Evolutionary conservation across 176 grass and related monocot species (phyloP).

Genomic region (Lolium perenne): DNA sequence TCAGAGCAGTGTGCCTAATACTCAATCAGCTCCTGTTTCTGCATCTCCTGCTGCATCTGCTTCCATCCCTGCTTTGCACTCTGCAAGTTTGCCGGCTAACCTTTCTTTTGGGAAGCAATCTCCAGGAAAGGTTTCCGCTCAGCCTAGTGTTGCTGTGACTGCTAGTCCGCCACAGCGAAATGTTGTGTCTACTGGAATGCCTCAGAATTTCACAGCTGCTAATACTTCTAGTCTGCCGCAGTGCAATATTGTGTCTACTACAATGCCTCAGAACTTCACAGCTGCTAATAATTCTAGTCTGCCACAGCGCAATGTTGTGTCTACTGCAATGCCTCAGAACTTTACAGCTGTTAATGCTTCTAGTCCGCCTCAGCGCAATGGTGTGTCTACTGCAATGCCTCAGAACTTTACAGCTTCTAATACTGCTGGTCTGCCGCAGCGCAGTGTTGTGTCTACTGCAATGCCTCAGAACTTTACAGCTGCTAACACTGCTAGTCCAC

Average conservation of each 20-base stretch:
- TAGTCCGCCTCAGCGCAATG: constrained; percentile 30
- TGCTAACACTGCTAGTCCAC: constrained; percentile 26
- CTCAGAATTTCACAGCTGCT: background rate
- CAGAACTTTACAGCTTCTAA: background rate
- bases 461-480: background rate
- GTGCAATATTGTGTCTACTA: too few species aligned
- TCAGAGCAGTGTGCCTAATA: constrained; percentile 28
- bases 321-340: constrained; percentile 19
- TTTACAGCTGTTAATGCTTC: background rate
- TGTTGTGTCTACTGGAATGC: constrained; percentile 15
- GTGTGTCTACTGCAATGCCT: constrained; percentile 17
- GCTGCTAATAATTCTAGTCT: constrained; percentile 4
- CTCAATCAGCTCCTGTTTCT: constrained; percentile 15
- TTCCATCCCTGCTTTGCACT: constrained; percentile 33
- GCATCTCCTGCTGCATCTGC: constrained; percentile 33
- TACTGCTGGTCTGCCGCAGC: constrained; percentile 13
- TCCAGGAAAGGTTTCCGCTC: constrained; percentile 28
- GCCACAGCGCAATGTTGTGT: constrained; percentile 20
- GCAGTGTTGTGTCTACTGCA: constrained; percentile 29
- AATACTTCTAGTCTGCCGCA: constrained; percentile 26
- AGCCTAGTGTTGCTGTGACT: constrained; percentile 37
- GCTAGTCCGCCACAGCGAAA: constrained; percentile 26
- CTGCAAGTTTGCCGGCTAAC: background rate
- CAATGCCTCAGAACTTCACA: too few species aligned
- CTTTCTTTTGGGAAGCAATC: constrained; percentile 43